Evolutionary conservation across 208 protist species (phyloP), one percentile per base, ranked within the genome.

Genomic region (Phytomonas sp.): DNA sequence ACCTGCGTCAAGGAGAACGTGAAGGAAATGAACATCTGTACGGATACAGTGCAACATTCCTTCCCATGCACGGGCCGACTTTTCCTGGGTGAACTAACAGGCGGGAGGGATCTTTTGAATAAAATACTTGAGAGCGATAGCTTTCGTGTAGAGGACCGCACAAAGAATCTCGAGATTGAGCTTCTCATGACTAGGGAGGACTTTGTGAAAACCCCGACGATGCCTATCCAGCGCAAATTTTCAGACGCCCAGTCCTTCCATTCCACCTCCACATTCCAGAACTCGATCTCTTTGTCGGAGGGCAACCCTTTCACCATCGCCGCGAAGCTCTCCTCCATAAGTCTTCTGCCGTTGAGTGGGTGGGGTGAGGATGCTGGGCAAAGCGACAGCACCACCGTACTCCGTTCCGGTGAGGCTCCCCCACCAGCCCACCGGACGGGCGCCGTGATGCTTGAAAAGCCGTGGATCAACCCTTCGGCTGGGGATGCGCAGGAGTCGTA

Each of bases 261-360:
- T 60, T 67, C 15, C 61, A 43, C 59, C 1, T 72, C 68, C 17
- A 66, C 60, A 23, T 63, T 43, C 17, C 70, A 53, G 5, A 68
- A 70, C 62, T 68, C 71, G 28, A 72, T 67, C 20, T 33, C 74
- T n/a, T 51, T 53, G 23, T 29, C 40, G 37, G 74, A 78, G 36
- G 7, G 60, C 46, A 70, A 71, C 40, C n/a, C 26, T n/a, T 11
- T 15, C 51, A 26, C 34, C 31, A 56, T 64, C 33, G 67, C 59
- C 13, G 61, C 66, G 29, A 64, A 34, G 37, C 65, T 69, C 7
- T 69, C 62, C 8, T 53, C 70, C 43, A 59, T 60, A 28, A 62
- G 28, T 2, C 51, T 66, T 11, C 37, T 65, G 31, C 61, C 61
- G 23, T 73, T 68, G 36, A 40, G 36, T 9, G 32, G 60, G 60